A percentile compares a stretch with the other conserved stretches of the same genome.
Evolutionary conservation across 306 rosid genomes (phyloP).

Genomic region (Vachellia pachyceras): DNA sequence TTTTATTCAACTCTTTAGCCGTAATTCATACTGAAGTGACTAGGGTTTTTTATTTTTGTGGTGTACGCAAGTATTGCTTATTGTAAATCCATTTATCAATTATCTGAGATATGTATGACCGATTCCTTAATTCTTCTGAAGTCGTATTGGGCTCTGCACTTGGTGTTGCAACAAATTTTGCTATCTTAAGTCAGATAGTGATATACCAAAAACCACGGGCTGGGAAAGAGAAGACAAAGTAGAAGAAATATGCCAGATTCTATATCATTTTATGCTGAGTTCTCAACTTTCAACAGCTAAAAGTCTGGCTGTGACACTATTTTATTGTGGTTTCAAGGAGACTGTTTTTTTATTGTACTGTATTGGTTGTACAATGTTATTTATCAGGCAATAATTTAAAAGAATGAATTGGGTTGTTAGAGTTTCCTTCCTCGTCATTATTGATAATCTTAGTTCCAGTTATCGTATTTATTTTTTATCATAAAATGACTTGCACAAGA

Average conservation of each 20-base stretch:
- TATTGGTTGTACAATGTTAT: neutral
- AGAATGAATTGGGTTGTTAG: constrained; percentile 26
- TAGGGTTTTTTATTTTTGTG: neutral
- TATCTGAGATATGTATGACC: constrained; percentile 7
- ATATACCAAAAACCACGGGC: constrained; percentile 66
- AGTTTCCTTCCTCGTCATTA: neutral
- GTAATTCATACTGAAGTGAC: neutral
- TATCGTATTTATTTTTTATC: neutral
- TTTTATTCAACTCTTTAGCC: neutral
- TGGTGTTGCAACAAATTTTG: constrained; percentile 75
- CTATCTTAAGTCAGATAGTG: constrained; percentile 81
- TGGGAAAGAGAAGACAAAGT: constrained; percentile 72
- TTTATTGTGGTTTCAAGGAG: neutral
- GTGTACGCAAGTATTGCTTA: neutral
- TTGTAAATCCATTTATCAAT: neutral
- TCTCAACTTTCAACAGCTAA: constrained; percentile 23
- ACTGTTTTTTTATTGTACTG: neutral
- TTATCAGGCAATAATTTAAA: constrained; percentile 9
- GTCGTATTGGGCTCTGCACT: constrained; percentile 85
- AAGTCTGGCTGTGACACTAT: constrained; percentile 15
- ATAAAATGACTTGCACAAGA: neutral
- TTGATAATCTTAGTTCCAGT: constrained; percentile 3
- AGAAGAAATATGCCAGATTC: constrained; percentile 32
- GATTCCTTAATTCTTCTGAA: constrained; percentile 58
- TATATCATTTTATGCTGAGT: constrained; percentile 24